Evolutionary conservation across 2,329 filamentous ascomycete species (phyloP).

Genomic region (Penicillium sp.): DNA sequence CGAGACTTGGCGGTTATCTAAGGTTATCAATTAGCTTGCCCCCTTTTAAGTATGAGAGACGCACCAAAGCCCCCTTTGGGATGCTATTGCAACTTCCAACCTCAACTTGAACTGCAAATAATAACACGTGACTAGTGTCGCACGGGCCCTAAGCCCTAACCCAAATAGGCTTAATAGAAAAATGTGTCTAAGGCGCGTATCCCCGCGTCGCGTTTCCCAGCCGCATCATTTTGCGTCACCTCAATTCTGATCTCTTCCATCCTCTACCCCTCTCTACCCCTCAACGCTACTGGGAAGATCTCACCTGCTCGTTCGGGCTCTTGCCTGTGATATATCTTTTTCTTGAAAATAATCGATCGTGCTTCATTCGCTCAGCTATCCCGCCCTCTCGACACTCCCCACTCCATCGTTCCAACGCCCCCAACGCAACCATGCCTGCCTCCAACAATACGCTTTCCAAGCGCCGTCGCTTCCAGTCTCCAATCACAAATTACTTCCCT

Average conservation of each 20-base stretch:
- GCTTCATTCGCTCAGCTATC: not conserved
- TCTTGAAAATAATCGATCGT: conserved; percentile 1
- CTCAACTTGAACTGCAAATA: not conserved
- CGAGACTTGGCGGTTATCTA: too few relatives aligned
- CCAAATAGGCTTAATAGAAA: conserved; percentile 27
- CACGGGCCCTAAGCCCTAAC: conserved; percentile 15
- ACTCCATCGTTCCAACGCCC: conserved; percentile 20
- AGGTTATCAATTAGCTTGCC: too few relatives aligned
- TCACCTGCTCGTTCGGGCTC: not conserved
- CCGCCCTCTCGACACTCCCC: not conserved
- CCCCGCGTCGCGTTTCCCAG: conserved; percentile 25
- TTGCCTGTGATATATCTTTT: not conserved
- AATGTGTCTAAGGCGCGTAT: conserved; percentile 25
- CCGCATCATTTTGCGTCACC: conserved; percentile 21
- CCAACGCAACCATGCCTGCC: conserved; percentile 9
- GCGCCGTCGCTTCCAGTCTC: conserved; percentile 48
- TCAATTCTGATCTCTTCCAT: conserved; percentile 2
- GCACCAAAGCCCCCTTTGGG: too few relatives aligned
- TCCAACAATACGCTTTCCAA: conserved; percentile 36
- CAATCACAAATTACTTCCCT: conserved; percentile 44
- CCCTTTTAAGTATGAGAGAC: too few relatives aligned
- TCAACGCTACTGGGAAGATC: conserved; percentile 5
- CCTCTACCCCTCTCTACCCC: not conserved
- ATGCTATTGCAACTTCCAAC: not conserved
- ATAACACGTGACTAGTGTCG: not conserved